phyloP scores from a whole-genome alignment of 176 grass and related monocot species.

The Elymus sibiricus region DNA sequence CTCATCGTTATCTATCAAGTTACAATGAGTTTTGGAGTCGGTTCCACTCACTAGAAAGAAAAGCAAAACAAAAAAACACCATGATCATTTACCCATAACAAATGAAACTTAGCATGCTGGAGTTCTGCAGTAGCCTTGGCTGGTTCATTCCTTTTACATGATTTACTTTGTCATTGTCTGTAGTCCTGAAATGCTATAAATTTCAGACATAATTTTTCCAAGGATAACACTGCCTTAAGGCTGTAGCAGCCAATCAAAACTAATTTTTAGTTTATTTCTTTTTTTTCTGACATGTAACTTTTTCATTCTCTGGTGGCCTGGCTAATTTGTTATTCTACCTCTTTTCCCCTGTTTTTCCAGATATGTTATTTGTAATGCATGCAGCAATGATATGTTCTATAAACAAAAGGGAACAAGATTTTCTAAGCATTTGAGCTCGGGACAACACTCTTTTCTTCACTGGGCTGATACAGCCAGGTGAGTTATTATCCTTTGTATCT shows the following conservation, averaged over 20 bases:
- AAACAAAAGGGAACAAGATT: constrained; percentile 89
- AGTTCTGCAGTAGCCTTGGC: neutral
- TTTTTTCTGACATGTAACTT: constrained; percentile 12
- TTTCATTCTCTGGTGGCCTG: neutral
- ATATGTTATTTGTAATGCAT: constrained; percentile 97
- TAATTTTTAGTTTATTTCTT: neutral
- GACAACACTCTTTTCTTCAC: constrained; percentile 94
- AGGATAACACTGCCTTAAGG: neutral
- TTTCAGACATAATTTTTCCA: neutral
- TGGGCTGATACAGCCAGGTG: constrained; percentile 85
- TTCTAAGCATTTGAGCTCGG: constrained; percentile 65
- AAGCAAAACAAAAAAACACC: neutral
- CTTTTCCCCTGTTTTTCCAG: constrained; percentile 49
- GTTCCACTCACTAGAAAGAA: constrained; percentile 30
- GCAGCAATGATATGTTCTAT: constrained; percentile 75
- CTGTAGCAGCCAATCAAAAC: neutral
- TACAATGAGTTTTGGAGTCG: neutral
- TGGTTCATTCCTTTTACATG: constrained; percentile 6
- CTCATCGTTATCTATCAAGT: neutral
- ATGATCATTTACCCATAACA: constrained; percentile 1
- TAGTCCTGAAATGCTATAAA: neutral
- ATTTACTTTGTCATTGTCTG: neutral
- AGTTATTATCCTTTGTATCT: constrained; percentile 25
- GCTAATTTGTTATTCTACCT: constrained; percentile 22
- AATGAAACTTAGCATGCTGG: constrained; percentile 3